Base-by-base conservation (phyloP, 2,329 filamentous ascomycete genomes). In the Hypoxylon sp. region DNA sequence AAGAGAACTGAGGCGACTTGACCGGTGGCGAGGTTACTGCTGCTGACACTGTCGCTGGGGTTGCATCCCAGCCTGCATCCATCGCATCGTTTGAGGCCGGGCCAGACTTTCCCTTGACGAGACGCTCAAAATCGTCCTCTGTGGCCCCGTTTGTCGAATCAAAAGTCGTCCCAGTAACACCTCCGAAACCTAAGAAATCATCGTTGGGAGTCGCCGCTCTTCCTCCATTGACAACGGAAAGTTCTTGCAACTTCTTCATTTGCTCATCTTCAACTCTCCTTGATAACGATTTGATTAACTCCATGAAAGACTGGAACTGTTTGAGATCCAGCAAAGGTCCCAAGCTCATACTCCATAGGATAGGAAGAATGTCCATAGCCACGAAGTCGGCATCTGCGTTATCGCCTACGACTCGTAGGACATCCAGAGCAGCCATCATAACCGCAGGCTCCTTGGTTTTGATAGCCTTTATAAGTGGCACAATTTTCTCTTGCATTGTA, bases 401-500 rank as follows among this genome's bases (percentile, higher is more conserved):
- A 52, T 88, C 87, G 7, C 94, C 94, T 27, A 99, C 90, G 51
- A 97, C 91, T 52, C 87, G 88, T 70, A 98, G 89, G 0, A 97
- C 93, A 59, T 90, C 90, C 32, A 98, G 83, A 0, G 94, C 91
- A 5, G 95, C 94, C 84, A 98, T 91, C 92, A 98, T 98, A 8
- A 99, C 96, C 6, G 94, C 94, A 0, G 96, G 96, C 77, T 99
- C 96, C 76, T 97, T 98, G 0, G 96, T 99, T 80, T 97, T 98
- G 81, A 99, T 98, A 1, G 85, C 94, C 74, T 92, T 94, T 65
- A 99, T 85, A 3, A 98, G 81, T 0, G 96, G 96, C 0, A 98
- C 87, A 32, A 99, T 92, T 81, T 97, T 98, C 77, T 99, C 96
- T 77, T 99, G 96, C 81, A 99, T 95, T 0, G 96, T 98, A 75